phyloP scores from a whole-genome alignment of 441 rosid genomes.

The Cnidoscolus chayamansa region DNA sequence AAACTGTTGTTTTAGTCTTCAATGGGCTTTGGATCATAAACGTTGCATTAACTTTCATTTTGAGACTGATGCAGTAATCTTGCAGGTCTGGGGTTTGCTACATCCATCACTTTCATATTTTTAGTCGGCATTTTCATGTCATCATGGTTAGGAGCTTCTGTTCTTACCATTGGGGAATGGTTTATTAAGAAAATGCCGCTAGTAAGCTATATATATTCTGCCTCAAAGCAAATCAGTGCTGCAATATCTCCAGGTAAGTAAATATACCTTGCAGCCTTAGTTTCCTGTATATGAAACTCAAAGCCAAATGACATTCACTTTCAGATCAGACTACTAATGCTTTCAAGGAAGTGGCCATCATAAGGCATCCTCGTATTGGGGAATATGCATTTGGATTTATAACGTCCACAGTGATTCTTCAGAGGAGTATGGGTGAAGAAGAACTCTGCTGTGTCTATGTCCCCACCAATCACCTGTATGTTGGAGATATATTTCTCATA shows the following conservation, averaged over 20 bases:
- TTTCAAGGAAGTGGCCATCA: conserved; percentile 71
- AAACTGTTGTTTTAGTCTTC: neutral
- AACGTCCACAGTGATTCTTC: conserved; percentile 54
- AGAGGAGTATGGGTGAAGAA: conserved; percentile 44
- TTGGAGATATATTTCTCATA: conserved; percentile 83
- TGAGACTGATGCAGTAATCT: conserved; percentile 2
- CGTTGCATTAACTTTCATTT: neutral
- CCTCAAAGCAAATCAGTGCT: conserved; percentile 70
- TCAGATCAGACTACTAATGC: conserved; percentile 65
- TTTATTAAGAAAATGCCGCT: conserved; percentile 75
- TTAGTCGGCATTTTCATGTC: conserved; percentile 63
- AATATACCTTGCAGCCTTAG: neutral
- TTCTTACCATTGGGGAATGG: conserved; percentile 67
- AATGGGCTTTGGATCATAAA: neutral
- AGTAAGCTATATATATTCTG: conserved; percentile 58
- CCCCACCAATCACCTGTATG: conserved; percentile 92
- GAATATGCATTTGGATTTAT: conserved; percentile 74
- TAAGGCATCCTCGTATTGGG: conserved; percentile 63
- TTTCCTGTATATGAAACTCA: neutral
- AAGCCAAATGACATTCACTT: conserved; percentile 1
- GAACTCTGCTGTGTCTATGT: conserved; percentile 63
- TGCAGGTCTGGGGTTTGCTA: conserved; percentile 64
- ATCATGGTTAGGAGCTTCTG: conserved; percentile 70
- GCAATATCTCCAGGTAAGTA: conserved; percentile 63
- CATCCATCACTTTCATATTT: conserved; percentile 65